Evolutionary conservation across 2,329 filamentous ascomycete species (phyloP).

Genomic region (Ophiostoma sp.): DNA sequence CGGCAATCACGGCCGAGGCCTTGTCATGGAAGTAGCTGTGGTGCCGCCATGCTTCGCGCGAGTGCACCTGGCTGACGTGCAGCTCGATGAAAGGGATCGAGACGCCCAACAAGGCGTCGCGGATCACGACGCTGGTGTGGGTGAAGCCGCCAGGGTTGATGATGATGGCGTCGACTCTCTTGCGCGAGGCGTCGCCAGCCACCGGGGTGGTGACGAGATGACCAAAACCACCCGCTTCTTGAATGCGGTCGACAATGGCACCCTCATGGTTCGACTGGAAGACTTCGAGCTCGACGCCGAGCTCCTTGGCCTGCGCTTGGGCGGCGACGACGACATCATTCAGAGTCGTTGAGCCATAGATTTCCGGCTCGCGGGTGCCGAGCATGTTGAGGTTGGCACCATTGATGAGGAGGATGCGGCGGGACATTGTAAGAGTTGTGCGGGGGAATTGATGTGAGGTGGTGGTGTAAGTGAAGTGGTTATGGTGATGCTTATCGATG

Average conservation of each 20-base stretch:
- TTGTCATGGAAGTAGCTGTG: slow-evolving; percentile 76
- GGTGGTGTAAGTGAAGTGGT: neutral
- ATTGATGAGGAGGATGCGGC: slow-evolving; percentile 69
- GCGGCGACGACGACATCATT: slow-evolving; percentile 57
- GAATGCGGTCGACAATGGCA: slow-evolving; percentile 71
- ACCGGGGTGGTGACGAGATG: neutral
- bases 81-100: slow-evolving; percentile 74
- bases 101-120: slow-evolving; percentile 71
- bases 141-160: slow-evolving; percentile 77
- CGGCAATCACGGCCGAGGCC: slow-evolving; percentile 71
- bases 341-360: slow-evolving; percentile 72
- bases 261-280: slow-evolving; percentile 82
- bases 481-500: neutral
- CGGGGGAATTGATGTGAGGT: too few species aligned
- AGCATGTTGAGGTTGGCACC: slow-evolving; percentile 83
- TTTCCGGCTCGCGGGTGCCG: slow-evolving; percentile 69
- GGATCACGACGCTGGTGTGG: slow-evolving; percentile 72
- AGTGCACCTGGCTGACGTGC: slow-evolving; percentile 75
- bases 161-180: slow-evolving; percentile 60
- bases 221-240: slow-evolving; percentile 38
- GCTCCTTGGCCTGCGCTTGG: slow-evolving; percentile 48
- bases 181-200: neutral
- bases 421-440: slow-evolving; percentile 36
- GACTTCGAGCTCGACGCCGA: slow-evolving; percentile 52
- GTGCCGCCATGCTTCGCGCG: slow-evolving; percentile 66